Evolutionary conservation across 2,329 filamentous ascomycete genomes (phyloP).

Genomic region (Microdochium bolleyi): DNA sequence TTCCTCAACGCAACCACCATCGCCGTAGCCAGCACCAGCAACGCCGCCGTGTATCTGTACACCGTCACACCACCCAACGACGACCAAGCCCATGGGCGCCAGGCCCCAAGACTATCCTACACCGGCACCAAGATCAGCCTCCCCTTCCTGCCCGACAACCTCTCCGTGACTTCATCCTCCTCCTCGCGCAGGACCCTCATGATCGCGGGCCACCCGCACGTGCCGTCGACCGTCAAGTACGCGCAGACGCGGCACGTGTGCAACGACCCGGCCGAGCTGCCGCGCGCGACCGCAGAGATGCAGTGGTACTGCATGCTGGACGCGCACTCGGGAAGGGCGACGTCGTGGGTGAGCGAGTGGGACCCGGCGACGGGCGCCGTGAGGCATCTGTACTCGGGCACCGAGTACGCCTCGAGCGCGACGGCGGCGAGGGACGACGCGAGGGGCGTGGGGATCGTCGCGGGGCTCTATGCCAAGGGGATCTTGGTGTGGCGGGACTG

Average conservation of each 20-base stretch:
- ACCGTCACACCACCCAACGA: constrained; percentile 4
- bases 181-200: constrained; percentile 18
- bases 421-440: constrained; percentile 21
- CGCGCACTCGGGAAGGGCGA: background rate
- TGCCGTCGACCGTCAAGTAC: constrained; percentile 21
- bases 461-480: constrained; percentile 28
- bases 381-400: constrained; percentile 22
- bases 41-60: constrained; percentile 20
- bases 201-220: constrained; percentile 30
- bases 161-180: constrained; percentile 19
- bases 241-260: constrained; percentile 23
- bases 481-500: constrained; percentile 16
- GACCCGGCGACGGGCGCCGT: constrained; percentile 19
- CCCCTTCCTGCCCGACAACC: constrained; percentile 32
- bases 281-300: constrained; percentile 8
- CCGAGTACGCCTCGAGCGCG: constrained; percentile 23
- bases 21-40: constrained; percentile 26
- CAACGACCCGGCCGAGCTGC: constrained; percentile 14
- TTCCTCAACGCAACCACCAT: constrained; percentile 27
- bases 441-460: constrained; percentile 23
- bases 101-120: constrained; percentile 7
- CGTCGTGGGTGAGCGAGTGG: constrained; percentile 26
- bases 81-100: background rate
- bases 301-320: constrained; percentile 9
- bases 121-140: constrained; percentile 10